phyloP scores from a whole-genome alignment of 139 green algal species.

The Auxenochlorella pyrenoidosa region DNA sequence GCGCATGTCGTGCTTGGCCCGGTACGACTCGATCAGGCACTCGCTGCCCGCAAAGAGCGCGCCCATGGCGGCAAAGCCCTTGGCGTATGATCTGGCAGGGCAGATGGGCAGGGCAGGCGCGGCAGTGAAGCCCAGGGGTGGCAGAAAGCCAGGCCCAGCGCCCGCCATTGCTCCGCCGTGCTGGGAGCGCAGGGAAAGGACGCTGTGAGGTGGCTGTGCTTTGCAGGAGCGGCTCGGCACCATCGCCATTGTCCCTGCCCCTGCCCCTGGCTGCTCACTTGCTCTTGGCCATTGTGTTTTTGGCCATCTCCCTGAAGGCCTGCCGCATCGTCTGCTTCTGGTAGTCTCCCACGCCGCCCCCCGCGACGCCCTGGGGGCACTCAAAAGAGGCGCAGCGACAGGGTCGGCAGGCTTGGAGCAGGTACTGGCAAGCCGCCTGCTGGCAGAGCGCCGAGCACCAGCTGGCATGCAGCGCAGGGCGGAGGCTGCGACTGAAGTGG shows the following conservation, averaged over 20 bases:
- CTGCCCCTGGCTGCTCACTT: slow-evolving; percentile 36
- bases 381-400: neutral
- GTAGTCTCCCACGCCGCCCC: slow-evolving; percentile 40
- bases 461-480: too few relatives aligned
- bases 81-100: slow-evolving; percentile 82
- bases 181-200: too few relatives aligned
- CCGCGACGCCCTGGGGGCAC: slow-evolving; percentile 34
- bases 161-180: too few relatives aligned
- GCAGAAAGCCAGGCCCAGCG: too few relatives aligned
- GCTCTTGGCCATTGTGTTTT: slow-evolving; percentile 50
- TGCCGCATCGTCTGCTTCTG: slow-evolving; percentile 60
- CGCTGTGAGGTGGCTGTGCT: too few relatives aligned
- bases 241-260: too few relatives aligned
- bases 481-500: too few relatives aligned
- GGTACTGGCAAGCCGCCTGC: too few relatives aligned
- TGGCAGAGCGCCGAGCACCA: too few relatives aligned
- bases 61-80: slow-evolving; percentile 93
- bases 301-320: slow-evolving; percentile 52
- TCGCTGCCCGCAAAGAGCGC: slow-evolving; percentile 92
- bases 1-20: slow-evolving; percentile 90
- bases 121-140: neutral
- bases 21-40: slow-evolving; percentile 93
- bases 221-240: too few relatives aligned
- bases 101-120: neutral
- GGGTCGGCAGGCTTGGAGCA: too few relatives aligned